Conservation (phyloP, 2,329 filamentous ascomycete genomes). For the Claviceps purpurea region DNA sequence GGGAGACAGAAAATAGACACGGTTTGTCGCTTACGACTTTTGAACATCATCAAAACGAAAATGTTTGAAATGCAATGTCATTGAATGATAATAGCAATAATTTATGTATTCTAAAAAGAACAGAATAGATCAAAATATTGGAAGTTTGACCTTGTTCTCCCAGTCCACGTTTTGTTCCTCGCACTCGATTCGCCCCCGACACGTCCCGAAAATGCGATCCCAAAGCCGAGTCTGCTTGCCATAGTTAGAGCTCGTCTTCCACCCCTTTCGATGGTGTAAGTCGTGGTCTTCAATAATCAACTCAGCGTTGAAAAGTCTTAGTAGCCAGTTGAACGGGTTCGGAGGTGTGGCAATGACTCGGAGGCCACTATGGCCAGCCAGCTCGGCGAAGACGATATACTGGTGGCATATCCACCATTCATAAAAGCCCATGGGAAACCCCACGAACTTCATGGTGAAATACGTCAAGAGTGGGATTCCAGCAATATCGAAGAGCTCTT, state of each 20-base stretch:
- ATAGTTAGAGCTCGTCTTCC: constrained; percentile 6
- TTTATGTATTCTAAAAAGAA: background rate
- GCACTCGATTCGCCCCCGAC: constrained; percentile 4
- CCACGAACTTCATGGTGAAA: constrained; percentile 5
- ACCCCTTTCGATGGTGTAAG: constrained; percentile 6
- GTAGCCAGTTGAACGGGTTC: constrained; percentile 4
- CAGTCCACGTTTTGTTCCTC: constrained; percentile 2
- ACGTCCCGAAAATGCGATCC: constrained; percentile 5
- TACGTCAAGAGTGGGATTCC: constrained; percentile 4
- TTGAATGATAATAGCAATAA: background rate
- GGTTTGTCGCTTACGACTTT: no score
- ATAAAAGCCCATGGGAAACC: constrained; percentile 5
- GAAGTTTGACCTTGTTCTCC: background rate
- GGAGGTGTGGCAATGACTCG: constrained; percentile 2
- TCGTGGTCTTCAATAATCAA: constrained; percentile 6
- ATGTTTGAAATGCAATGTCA: background rate
- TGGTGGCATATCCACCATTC: constrained; percentile 7
- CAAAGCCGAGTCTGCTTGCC: constrained; percentile 6
- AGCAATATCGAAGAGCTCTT: constrained; percentile 5
- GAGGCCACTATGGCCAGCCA: constrained; percentile 4
- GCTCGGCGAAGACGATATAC: constrained; percentile 5
- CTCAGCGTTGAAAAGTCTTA: constrained; percentile 1
- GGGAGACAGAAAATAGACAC: no score
- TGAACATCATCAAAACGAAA: no score
- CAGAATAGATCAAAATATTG: background rate